Conservation (phyloP, 1,284 basidiomycete species). For the Ceratobasidium sp. region DNA sequence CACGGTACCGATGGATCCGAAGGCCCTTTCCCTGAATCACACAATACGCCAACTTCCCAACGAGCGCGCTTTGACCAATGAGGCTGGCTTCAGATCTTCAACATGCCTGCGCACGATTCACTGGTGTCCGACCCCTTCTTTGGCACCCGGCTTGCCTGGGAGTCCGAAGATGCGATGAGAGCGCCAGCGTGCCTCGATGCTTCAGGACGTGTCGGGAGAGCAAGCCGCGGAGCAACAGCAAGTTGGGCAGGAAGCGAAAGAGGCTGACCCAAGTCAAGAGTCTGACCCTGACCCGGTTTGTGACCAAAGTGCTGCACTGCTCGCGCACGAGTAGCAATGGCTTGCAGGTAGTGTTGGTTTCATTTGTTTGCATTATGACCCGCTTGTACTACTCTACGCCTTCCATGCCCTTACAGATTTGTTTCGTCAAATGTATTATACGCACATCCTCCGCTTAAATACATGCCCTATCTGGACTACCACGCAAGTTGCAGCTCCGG, state of each 20-base stretch:
- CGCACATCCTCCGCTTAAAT: no score
- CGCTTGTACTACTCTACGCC: no score
- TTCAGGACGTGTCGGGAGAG: slow-evolving; percentile 1
- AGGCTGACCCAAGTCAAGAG: no score
- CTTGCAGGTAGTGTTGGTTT: slow-evolving; percentile 49
- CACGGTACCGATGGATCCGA: slow-evolving; percentile 23
- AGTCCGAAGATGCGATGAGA: slow-evolving; percentile 15
- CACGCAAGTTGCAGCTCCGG: no score
- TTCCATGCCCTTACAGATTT: no score
- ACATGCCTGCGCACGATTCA: no score
- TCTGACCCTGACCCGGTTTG: not conserved
- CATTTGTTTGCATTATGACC: no score
- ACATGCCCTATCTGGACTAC: no score
- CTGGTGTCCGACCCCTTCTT: slow-evolving; percentile 7
- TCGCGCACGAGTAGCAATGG: slow-evolving; percentile 46
- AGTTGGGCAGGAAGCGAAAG: no score
- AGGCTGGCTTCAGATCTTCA: not conserved
- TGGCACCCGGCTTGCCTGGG: slow-evolving; percentile 21
- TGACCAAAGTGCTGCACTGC: not conserved
- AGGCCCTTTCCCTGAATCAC: slow-evolving; percentile 16
- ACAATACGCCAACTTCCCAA: not conserved
- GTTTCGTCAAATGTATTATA: no score
- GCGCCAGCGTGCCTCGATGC: slow-evolving; percentile 34
- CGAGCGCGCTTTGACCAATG: not conserved
- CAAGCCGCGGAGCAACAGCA: no score